Percentiles rank a stretch among this genome's conserved stretches.
Evolutionary conservation across 192 early-diverging fungal species (phyloP).

Genomic region (Coemansia sp.): DNA sequence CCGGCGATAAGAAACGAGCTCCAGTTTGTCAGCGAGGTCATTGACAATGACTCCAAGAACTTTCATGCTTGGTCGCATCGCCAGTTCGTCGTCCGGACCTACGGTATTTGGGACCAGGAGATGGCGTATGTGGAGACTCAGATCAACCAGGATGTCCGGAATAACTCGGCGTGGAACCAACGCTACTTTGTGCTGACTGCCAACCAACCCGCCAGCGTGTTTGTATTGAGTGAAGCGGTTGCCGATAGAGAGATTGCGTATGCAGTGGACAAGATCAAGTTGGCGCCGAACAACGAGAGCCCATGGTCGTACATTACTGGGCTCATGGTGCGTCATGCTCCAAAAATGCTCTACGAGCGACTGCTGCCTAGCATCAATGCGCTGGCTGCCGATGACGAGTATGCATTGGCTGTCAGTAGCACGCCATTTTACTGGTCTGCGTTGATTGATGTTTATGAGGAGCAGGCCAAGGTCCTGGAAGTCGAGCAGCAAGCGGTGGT

Average conservation of each 20-base stretch:
- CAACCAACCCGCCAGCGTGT: conserved; percentile 40
- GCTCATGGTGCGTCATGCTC: conserved; percentile 45
- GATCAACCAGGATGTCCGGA: conserved; percentile 79
- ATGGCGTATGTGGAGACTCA: conserved; percentile 68
- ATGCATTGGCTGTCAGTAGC: conserved; percentile 6
- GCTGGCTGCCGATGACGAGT: conserved; percentile 20
- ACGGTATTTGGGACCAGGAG: conserved; percentile 78
- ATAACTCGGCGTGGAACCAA: conserved; percentile 99
- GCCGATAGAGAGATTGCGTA: conserved; percentile 66
- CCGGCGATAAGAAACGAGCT: conserved; percentile 64
- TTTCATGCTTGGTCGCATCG: conserved; percentile 99
- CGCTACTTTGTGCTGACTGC: conserved; percentile 74
- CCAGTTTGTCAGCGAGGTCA: conserved; percentile 62
- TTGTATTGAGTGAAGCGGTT: conserved; percentile 45
- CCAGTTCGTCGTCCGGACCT: conserved; percentile 84
- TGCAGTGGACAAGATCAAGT: conserved; percentile 61
- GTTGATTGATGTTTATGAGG: conserved; percentile 46
- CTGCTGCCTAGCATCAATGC: conserved; percentile 33
- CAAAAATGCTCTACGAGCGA: conserved; percentile 17
- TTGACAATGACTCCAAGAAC: conserved; percentile 90
- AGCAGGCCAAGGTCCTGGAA: conserved; percentile 11
- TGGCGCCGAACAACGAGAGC: conserved; percentile 88
- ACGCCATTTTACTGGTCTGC: conserved; percentile 51
- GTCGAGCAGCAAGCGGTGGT: conserved; percentile 7
- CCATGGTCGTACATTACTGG: conserved; percentile 90